Evolutionary conservation across 2,329 filamentous ascomycete species (phyloP).

Genomic region (Rhexocercosporidium sp.): DNA sequence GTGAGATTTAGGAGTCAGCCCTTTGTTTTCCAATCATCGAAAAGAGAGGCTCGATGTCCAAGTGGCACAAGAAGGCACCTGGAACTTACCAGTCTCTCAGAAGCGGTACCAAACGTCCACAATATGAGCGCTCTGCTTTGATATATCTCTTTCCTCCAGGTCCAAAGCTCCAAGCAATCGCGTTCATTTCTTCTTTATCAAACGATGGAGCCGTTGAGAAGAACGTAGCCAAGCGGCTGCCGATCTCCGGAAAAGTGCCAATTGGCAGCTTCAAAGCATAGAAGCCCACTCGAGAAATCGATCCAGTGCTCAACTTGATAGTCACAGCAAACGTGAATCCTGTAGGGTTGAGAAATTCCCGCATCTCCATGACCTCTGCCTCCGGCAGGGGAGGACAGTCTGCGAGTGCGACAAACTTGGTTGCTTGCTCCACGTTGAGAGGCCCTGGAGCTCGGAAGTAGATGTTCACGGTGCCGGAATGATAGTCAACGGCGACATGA

Average conservation of each 20-base stretch:
- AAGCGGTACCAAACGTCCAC: constrained; percentile 21
- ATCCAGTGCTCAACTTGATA: not conserved
- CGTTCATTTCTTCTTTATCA: not conserved
- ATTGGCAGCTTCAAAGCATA: constrained; percentile 9
- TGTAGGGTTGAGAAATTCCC: constrained; percentile 3
- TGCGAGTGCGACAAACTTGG: constrained; percentile 4
- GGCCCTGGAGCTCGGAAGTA: constrained; percentile 5
- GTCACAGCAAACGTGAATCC: constrained; percentile 8
- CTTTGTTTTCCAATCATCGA: not conserved
- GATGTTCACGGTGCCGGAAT: not conserved
- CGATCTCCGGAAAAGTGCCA: constrained; percentile 5
- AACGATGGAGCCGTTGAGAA: not conserved
- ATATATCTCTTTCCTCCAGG: constrained; percentile 2
- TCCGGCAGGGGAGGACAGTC: not conserved
- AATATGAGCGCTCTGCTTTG: constrained; percentile 1
- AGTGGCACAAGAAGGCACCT: not conserved
- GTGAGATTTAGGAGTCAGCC: not conserved
- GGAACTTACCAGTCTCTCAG: constrained; percentile 46
- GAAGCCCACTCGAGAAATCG: constrained; percentile 1
- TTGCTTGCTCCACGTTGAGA: not conserved
- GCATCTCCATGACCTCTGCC: not conserved
- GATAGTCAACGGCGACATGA: constrained; percentile 6
- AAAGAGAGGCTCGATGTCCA: not conserved
- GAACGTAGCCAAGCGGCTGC: not conserved
- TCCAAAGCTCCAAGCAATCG: not conserved